Base-by-base conservation (phyloP, 1,284 basidiomycete genomes). In the Mrakiaceae sp. region DNA sequence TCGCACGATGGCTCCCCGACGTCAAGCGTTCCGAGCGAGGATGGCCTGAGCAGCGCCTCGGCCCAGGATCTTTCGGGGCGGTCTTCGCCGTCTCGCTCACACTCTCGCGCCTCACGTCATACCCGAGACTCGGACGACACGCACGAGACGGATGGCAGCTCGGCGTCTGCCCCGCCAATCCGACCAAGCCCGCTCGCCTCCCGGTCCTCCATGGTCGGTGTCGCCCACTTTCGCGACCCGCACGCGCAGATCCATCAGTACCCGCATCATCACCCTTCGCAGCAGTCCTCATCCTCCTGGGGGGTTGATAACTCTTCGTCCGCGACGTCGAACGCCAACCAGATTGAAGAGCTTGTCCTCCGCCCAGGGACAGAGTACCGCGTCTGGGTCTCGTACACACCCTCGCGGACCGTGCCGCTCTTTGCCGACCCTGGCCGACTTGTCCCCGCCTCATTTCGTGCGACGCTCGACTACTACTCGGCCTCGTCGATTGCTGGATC, bases 301-400 rank as follows among this genome's bases (percentile, higher is more conserved):
- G 27, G 27, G 27, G 27, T 27, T 27, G 27, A 27, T 27, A 27
- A 27, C 27, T 27, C 27, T 27, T 27, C 27, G 27, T 27, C 27
- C 27, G 42, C 53, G 50, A 60, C 50, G 53, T 64, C 42, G 42
- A 52, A 66, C 66, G 73, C 74, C 46, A 74, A 75, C 60, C 78
- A 78, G 66, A 74, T 80, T 16, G 79, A 80, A 67, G 78, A 80
- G 68, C 71, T 80, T n/a, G 74, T 78, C 39, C 75, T 79, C 68
- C 71, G 78, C 5, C 79, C 79, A 2, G 79, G 79, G 9, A 77
- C 75, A 14, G 78, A 79, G 68, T 79, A 79, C 67, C 72, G 79
- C n/a, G 72, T 80, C 10, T 74, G 78, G 50, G 78, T 79, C 5
- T 74, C 78, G 14, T 78, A 78, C 69, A 75, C 77, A 0, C 78